Conservation (phyloP, 2,329 filamentous ascomycete genomes). For the Periconia digitata region DNA sequence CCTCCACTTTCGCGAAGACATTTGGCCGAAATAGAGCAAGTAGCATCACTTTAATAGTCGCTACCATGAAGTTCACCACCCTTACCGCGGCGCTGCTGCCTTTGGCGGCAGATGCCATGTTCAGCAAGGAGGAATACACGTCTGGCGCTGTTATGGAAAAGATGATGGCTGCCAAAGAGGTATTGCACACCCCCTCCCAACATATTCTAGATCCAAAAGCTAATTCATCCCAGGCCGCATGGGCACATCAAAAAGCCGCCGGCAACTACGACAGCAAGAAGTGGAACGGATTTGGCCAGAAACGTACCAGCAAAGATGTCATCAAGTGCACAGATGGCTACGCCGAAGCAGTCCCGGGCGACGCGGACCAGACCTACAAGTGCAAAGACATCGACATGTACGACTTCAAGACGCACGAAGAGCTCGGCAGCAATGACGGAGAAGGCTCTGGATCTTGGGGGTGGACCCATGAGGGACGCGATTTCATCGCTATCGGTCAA, state of each 20-base stretch:
- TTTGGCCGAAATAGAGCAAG: no score
- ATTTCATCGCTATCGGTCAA: slow-evolving; percentile 58
- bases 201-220: background rate
- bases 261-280: slow-evolving; percentile 34
- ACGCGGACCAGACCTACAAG: slow-evolving; percentile 44
- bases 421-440: slow-evolving; percentile 51
- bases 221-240: slow-evolving; percentile 27
- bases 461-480: slow-evolving; percentile 55
- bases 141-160: slow-evolving; percentile 37
- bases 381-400: slow-evolving; percentile 56
- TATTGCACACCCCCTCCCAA: no score
- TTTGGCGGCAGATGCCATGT: slow-evolving; percentile 31
- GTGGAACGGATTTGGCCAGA: slow-evolving; percentile 34
- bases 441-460: slow-evolving; percentile 55
- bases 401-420: slow-evolving; percentile 58
- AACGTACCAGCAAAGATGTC: slow-evolving; percentile 27
- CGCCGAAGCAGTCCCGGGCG: slow-evolving; percentile 40
- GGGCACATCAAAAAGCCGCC: slow-evolving; percentile 34
- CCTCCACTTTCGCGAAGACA: no score
- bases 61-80: slow-evolving; percentile 37
- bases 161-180: slow-evolving; percentile 40
- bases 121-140: slow-evolving; percentile 32
- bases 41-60: background rate
- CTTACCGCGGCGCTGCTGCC: slow-evolving; percentile 29
- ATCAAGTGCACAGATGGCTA: slow-evolving; percentile 39